Evolutionary conservation across 1,284 basidiomycete genomes (phyloP).

Genomic region (Puccinia hordei): DNA sequence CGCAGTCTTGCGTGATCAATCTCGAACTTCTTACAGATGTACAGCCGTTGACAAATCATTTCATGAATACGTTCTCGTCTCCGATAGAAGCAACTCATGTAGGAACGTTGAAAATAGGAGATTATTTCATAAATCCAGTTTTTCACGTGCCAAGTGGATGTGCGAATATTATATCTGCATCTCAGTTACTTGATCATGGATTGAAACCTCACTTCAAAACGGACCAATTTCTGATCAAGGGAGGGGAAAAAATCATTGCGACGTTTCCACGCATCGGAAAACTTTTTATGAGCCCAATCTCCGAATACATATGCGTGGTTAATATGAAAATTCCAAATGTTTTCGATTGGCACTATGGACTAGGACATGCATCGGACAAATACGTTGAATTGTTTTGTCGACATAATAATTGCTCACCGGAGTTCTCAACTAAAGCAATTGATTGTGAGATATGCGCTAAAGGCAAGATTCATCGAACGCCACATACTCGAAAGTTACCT

Average conservation of each 20-base stretch:
- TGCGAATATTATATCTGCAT: too few species aligned
- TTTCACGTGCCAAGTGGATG: too few species aligned
- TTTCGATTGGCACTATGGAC: too few species aligned
- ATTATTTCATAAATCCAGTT: background rate
- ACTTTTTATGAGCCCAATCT: background rate
- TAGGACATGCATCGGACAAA: slow-evolving; percentile 19
- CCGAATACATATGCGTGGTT: too few species aligned
- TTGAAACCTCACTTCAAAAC: slow-evolving; percentile 3
- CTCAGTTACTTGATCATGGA: background rate
- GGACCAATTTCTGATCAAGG: background rate
- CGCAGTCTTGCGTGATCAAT: too few species aligned
- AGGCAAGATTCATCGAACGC: background rate
- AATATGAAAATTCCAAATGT: too few species aligned
- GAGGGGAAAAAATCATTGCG: background rate
- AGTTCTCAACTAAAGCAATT: background rate
- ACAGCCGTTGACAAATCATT: background rate
- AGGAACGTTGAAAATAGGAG: background rate
- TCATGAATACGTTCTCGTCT: background rate
- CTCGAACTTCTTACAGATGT: background rate
- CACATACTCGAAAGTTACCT: too few species aligned
- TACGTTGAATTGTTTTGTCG: background rate
- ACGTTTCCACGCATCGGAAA: background rate
- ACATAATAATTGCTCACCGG: background rate
- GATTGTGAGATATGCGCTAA: background rate
- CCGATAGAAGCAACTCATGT: slow-evolving; percentile 6